Evolutionary conservation across 176 grass and related monocot genomes (phyloP), one percentile per base, ranked within the genome.

Genomic region (Guadua angustifolia): DNA sequence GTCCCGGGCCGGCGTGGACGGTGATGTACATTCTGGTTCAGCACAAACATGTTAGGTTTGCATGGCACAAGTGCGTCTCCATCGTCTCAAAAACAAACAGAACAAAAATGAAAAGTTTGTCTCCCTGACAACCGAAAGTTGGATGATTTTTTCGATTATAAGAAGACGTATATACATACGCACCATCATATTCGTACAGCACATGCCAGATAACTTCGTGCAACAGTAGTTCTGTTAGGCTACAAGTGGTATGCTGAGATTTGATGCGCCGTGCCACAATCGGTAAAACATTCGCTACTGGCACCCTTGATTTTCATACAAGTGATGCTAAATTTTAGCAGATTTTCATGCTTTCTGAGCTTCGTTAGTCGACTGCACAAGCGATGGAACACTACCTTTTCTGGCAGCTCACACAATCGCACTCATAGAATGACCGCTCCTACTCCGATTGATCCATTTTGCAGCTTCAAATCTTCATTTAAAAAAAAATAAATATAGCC

Each of bases 201-300:
- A 40, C 1, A 40, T 7, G 6, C 16, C 50, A 15, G 16, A 52
- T 52, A 45, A 6, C 33, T 32, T 18, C 1, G 50, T 53, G 51
- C 51, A 51, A 22, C 9, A 25, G 74, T 60, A 21, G 18, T 43
- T 35, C 19, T 77, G 74, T 77, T 77, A 49, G 76, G 76, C 58
- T 46, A 57, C 14, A 47, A 40, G 6, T 40, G 33, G 16, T 47
- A 77, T 8, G 43, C 3, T 17, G 0, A 35, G 42, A 49, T 79
- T 21, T 35, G 59, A 63, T 65, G 26, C 55, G 4, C 3, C 46
- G 13, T 4, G 45, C 45, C 13, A 22, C 68, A 71, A 61, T 61
- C 24, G 17, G 55, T 5, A 39, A 72, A 8, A 44, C 38, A 62
- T 73, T 49, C 1, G 6, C 40, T 61, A 59, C n/a, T 72, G 3